These are phyloP conservation scores for Neurospora sublineolata DNA, from an alignment of 495 filamentous ascomycete species.

Conservation along the genomic window DNA sequence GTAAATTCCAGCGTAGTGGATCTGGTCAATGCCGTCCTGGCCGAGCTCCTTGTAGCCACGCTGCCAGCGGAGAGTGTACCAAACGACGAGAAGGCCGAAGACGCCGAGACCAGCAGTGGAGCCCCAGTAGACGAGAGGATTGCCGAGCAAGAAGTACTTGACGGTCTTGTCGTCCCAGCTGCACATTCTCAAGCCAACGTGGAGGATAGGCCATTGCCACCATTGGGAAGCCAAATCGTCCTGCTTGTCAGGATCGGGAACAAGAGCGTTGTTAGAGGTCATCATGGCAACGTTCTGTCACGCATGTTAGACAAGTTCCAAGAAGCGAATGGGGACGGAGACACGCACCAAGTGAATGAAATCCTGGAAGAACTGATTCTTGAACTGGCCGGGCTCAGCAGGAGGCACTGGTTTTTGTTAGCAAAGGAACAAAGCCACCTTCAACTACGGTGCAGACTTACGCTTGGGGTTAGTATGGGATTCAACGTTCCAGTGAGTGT, in stretches of 20 bases:
- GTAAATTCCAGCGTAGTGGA: conserved; percentile 89
- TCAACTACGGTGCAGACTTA: conserved; percentile 38
- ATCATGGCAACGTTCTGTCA: conserved; percentile 89
- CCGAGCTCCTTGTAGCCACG: conserved; percentile 81
- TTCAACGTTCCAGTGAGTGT: conserved; percentile 99
- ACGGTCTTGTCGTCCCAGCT: conserved; percentile 91
- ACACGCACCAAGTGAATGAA: conserved; percentile 66
- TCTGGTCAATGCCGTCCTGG: conserved; percentile 70
- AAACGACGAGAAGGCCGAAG: conserved; percentile 59
- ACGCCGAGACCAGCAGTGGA: conserved; percentile 65
- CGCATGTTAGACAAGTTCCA: conserved; percentile 1
- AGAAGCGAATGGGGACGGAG: neutral
- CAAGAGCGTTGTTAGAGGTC: conserved; percentile 98
- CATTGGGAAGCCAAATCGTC: conserved; percentile 93
- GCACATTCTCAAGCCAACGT: conserved; percentile 96
- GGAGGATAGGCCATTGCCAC: conserved; percentile 96
- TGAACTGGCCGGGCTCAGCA: conserved; percentile 84
- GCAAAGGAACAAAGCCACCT: neutral
- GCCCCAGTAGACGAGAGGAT: conserved; percentile 93
- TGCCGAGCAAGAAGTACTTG: conserved; percentile 97
- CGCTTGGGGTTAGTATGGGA: conserved; percentile 86
- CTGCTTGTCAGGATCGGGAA: conserved; percentile 97
- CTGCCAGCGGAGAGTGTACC: conserved; percentile 93
- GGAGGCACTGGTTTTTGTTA: conserved; percentile 59
- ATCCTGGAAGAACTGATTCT: conserved; percentile 90